These are phyloP conservation scores for Cystofilobasidium macerans DNA, from an alignment of 768 basidiomycete genomes.

Conservation along the genomic window DNA sequence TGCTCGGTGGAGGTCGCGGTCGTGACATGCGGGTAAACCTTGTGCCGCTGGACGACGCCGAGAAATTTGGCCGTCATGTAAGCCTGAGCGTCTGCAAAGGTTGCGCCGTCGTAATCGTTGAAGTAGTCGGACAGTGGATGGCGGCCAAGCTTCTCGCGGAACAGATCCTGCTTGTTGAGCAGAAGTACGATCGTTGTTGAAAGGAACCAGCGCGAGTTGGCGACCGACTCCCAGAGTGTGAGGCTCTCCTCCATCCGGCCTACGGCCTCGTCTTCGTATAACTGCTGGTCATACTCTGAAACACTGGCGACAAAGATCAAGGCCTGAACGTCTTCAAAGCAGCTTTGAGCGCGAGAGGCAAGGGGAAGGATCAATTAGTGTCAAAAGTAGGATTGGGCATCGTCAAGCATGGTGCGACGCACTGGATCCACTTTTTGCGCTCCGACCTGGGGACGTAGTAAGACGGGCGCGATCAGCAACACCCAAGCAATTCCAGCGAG, in stretches of 20 bases:
- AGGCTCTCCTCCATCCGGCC: constrained; percentile 45
- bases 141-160: neutral
- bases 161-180: constrained; percentile 16
- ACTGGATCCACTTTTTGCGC: constrained; percentile 79
- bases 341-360: constrained; percentile 36
- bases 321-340: constrained; percentile 86
- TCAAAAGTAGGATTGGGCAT: neutral
- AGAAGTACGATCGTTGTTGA: constrained; percentile 39
- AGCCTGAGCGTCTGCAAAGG: neutral
- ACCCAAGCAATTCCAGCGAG: too few species aligned
- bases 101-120: neutral
- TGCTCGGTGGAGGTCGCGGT: neutral
- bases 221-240: constrained; percentile 22
- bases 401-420: neutral
- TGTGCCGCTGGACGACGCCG: neutral
- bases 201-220: constrained; percentile 17
- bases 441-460: neutral
- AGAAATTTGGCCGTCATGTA: constrained; percentile 11
- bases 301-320: constrained; percentile 83
- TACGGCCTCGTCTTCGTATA: constrained; percentile 72
- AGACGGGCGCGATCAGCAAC: too few species aligned
- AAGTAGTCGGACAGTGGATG: constrained; percentile 2
- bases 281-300: constrained; percentile 74
- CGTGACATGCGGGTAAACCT: constrained; percentile 1
- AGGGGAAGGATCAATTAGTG: neutral